Base-by-base conservation (phyloP, 805 yeast species). In the Tetrapisispora phaffii region DNA sequence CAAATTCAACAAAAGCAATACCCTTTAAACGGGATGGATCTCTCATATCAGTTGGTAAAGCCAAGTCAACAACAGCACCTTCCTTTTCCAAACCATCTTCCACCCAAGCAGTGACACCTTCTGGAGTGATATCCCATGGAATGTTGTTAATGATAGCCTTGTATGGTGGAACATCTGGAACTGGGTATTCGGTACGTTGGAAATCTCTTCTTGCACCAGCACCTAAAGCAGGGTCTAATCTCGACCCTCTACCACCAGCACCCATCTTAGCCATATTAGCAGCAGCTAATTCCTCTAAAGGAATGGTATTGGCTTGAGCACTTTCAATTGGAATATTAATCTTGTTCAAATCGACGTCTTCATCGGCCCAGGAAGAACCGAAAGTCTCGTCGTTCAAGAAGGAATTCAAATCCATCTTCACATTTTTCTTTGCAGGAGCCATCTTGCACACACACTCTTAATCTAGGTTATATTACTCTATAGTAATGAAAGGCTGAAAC, bases 161-260 rank as follows among this genome's bases (percentile, higher is more conserved):
- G 74, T 67, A 93, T 44, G 99, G 99, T 17, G 97, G 88, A 43
- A 69, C 74, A 56, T 87, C 90, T 39, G 99, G 99, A 49, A 93
- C 74, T 36, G 96, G 95, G 55, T 69, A 83, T 60, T 82, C 89
- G 32, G 70, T 73, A 66, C 85, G 76, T 50, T 75, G 77, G 46
- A 48, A 41, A 59, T 45, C 65, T 43, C 57, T 47, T 26, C 66
- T 59, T 47, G 59, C 51, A 41, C 59, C 52, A 41, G 69, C 69
- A 48, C 54, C 65, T 49, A 65, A 58, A 15, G 71, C 67, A 36
- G 72, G 70, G 49, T 67, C 72, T 47, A 62, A 52, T 43, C 65
- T 55, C 36, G 66, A 48, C 19, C 58, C 58, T 41, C 53, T 62
- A 22, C 62, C 63, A 44, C 61, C 58, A 39, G 56, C 62, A 41